Evolutionary conservation across 192 early-diverging fungal genomes (phyloP), one percentile per base, ranked within the genome.

Genomic region (Cetraspora pellucida): DNA sequence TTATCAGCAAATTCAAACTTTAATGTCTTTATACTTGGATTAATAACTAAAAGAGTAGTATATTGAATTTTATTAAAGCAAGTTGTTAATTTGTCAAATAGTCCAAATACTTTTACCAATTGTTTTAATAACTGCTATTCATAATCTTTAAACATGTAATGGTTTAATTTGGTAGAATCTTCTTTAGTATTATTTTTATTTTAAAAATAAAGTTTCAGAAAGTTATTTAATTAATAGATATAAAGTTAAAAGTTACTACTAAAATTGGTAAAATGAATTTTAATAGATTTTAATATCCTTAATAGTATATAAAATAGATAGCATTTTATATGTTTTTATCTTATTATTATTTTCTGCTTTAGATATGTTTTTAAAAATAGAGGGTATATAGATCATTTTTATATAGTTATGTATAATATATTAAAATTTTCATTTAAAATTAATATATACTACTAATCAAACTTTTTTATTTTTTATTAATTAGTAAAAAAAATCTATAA

Each of bases 31-130:
- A 68, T 66, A 45, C 31, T 66, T 66, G 64, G 31, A n/a, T 68
- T 68, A 25, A 68, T 19, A 49, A 68, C 66, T 49, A 0, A 68
- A 68, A 49, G 66, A 68, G 46, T 68, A 27, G 31, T 50, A 9
- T 68, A 68, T 47, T 68, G 19, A 25, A 68, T 68, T 68, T 3
- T 44, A 68, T 44, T 68, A 47, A 68, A 68, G n/a, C 21, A 68
- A 21, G 45, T 43, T 66, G 64, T 66, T 16, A 66, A 43, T 2
- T 66, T 5, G 37, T 66, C 49, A 54, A 71, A 71, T 27, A 10
- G 68, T 16, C 50, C 7, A 23, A 71, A 28, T 28, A 71, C 3
- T 23, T 27, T 28, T 52, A 71, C 45, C 50, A 71, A 52, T 3
- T 30, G 27, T 23, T 54, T 28, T 52, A 71, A 71, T 37, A 37